phyloP scores from a whole-genome alignment of 2,329 filamentous ascomycete species.

The Cytospora schulzeri region DNA sequence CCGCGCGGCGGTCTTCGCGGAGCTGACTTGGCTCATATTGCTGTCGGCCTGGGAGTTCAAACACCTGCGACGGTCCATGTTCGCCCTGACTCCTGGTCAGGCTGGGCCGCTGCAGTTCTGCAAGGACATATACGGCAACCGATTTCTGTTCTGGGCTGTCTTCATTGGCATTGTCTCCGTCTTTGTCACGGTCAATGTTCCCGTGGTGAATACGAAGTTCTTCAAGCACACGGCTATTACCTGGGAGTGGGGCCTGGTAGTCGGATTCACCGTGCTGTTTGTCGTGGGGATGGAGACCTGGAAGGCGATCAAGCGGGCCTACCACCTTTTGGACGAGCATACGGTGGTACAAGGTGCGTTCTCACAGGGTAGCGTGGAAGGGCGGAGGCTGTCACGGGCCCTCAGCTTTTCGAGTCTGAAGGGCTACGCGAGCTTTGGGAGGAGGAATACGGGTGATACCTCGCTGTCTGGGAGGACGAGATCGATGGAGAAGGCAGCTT shows the following conservation, averaged over 20 bases:
- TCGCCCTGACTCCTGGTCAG: constrained; percentile 62
- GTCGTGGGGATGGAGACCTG: constrained; percentile 69
- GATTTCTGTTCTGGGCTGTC: constrained; percentile 71
- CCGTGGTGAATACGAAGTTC: constrained; percentile 67
- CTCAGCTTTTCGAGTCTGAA: constrained; percentile 56
- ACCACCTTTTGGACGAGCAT: constrained; percentile 54
- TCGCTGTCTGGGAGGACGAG: not conserved
- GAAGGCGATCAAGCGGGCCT: constrained; percentile 68
- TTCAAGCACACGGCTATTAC: constrained; percentile 72
- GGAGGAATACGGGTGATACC: constrained; percentile 33
- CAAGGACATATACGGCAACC: constrained; percentile 68
- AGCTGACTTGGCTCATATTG: constrained; percentile 73
- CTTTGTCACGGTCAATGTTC: constrained; percentile 73
- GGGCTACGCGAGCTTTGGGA: constrained; percentile 41
- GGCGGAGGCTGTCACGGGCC: constrained; percentile 48
- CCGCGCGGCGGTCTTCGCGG: constrained; percentile 72
- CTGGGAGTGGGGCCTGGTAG: constrained; percentile 75
- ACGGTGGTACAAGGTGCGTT: constrained; percentile 53
- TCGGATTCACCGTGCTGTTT: constrained; percentile 65
- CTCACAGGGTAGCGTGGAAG: constrained; percentile 52
- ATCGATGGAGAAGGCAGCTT: constrained; percentile 7
- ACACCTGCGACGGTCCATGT: constrained; percentile 70
- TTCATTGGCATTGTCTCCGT: constrained; percentile 62
- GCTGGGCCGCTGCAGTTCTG: constrained; percentile 55
- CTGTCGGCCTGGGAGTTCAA: constrained; percentile 80